These are phyloP conservation scores for Punica granatum DNA, from an alignment of 345 rosid species.

Conservation along the genomic window DNA sequence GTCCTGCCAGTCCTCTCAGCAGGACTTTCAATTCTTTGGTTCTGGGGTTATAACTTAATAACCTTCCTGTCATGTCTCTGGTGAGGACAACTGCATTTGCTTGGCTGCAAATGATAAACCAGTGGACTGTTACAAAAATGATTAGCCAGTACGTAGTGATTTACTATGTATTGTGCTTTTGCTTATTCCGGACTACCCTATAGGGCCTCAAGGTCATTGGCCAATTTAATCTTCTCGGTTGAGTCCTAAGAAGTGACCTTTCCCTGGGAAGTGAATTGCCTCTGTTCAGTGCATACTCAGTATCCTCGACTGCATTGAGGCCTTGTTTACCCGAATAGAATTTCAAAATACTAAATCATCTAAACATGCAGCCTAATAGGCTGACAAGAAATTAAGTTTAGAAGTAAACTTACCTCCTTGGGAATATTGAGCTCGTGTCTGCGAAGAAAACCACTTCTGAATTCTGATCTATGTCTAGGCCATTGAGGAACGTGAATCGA, in stretches of 20 bases:
- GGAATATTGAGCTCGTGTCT: neutral
- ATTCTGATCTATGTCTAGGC: neutral
- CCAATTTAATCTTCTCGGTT: too few relatives aligned
- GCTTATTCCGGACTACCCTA: too few relatives aligned
- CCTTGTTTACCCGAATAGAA: too few relatives aligned
- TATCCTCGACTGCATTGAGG: too few relatives aligned
- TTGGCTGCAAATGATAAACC: slow-evolving; percentile 1
- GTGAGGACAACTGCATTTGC: neutral
- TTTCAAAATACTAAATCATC: too few relatives aligned
- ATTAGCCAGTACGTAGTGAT: neutral
- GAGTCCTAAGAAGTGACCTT: neutral
- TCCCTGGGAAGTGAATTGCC: neutral
- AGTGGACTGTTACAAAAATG: neutral
- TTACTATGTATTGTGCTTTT: too few relatives aligned
- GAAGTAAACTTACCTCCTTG: slow-evolving; percentile 5
- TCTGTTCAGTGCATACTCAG: too few relatives aligned
- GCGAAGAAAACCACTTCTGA: neutral
- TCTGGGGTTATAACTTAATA: slow-evolving; percentile 8
- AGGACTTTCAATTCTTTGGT: slow-evolving; percentile 8
- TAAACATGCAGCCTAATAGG: too few relatives aligned
- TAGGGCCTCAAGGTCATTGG: too few relatives aligned
- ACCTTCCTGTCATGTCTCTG: slow-evolving; percentile 15
- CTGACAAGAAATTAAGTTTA: too few relatives aligned
- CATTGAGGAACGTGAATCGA: neutral
- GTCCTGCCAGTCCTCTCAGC: neutral